phyloP scores from a whole-genome alignment of 257 asterid genomes.

The Rauvolfia tetraphylla region DNA sequence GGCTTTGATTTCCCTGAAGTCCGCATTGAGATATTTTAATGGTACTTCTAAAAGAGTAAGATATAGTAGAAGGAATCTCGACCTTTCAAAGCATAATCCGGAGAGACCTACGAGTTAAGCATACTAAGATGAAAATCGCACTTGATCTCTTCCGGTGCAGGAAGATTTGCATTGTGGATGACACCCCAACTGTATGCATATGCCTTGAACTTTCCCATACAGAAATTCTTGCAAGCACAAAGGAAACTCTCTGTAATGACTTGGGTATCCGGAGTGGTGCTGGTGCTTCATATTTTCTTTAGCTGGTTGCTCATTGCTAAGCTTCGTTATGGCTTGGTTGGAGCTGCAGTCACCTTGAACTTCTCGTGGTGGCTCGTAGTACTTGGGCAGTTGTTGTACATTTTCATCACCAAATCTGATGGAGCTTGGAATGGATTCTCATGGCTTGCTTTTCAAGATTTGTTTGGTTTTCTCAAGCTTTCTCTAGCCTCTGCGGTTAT shows the following conservation, averaged over 20 bases:
- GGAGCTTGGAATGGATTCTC: conserved; percentile 90
- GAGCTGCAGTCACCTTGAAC: conserved; percentile 68
- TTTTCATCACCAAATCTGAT: conserved; percentile 52
- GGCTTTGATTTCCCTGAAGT: no score
- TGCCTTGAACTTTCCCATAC: conserved; percentile 73
- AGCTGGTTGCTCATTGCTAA: conserved; percentile 67
- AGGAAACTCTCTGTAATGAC: conserved; percentile 71
- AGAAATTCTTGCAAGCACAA: conserved; percentile 79
- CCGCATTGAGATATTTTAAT: no score
- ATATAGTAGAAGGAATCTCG: no score
- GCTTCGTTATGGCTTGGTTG: conserved; percentile 57
- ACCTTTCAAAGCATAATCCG: no score
- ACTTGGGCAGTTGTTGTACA: conserved; percentile 48
- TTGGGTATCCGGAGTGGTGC: conserved; percentile 49
- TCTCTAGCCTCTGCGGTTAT: conserved; percentile 79
- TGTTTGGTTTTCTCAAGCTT: conserved; percentile 59
- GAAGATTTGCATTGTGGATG: conserved; percentile 67
- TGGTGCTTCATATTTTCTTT: conserved; percentile 47
- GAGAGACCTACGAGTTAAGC: no score
- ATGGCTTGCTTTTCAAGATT: conserved; percentile 64
- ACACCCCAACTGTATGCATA: conserved; percentile 77
- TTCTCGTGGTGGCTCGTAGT: conserved; percentile 71
- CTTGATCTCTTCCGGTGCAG: conserved; percentile 27
- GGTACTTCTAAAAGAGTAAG: no score
- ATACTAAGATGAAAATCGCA: no score